A percentile compares a stretch with the other conserved stretches of the same genome.
Evolutionary conservation across 2,329 filamentous ascomycete species (phyloP).

Genomic region (Fonsecaea multimorphosa): DNA sequence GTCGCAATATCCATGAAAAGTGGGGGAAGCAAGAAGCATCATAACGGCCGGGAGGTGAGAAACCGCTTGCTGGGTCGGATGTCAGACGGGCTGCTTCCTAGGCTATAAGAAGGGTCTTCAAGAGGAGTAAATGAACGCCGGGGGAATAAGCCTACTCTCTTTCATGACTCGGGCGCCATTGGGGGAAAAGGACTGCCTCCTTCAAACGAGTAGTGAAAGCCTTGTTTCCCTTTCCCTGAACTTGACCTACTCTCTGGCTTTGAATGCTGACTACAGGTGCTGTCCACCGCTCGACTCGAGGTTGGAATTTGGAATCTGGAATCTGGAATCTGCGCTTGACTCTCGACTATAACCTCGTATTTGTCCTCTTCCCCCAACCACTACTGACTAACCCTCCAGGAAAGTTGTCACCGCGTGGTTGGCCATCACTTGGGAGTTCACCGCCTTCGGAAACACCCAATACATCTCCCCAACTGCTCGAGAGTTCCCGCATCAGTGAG

Average conservation of each 20-base stretch:
- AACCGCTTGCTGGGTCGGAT: neutral
- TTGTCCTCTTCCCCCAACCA: neutral
- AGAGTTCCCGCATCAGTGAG: neutral
- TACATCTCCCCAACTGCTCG: neutral
- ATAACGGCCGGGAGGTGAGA: neutral
- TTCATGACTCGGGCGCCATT: too few species aligned
- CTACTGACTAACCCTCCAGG: conserved; percentile 7
- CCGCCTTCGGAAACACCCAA: too few species aligned
- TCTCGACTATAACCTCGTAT: neutral
- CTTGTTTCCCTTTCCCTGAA: neutral
- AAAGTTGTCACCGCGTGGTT: conserved; percentile 9
- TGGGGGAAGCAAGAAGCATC: conserved; percentile 4
- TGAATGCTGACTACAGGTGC: conserved; percentile 10
- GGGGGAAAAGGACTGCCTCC: neutral
- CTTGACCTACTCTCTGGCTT: neutral
- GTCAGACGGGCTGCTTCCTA: conserved; percentile 3
- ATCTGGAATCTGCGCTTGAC: neutral
- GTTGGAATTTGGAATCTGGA: too few species aligned
- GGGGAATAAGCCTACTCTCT: too few species aligned
- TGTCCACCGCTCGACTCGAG: neutral
- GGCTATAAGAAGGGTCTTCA: neutral
- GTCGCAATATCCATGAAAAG: neutral
- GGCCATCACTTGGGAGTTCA: too few species aligned
- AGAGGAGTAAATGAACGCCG: too few species aligned
- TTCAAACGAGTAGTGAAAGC: too few species aligned